These are phyloP conservation scores for Termitomyces titanicus DNA, from an alignment of 768 basidiomycete species.

Conservation along the genomic window DNA sequence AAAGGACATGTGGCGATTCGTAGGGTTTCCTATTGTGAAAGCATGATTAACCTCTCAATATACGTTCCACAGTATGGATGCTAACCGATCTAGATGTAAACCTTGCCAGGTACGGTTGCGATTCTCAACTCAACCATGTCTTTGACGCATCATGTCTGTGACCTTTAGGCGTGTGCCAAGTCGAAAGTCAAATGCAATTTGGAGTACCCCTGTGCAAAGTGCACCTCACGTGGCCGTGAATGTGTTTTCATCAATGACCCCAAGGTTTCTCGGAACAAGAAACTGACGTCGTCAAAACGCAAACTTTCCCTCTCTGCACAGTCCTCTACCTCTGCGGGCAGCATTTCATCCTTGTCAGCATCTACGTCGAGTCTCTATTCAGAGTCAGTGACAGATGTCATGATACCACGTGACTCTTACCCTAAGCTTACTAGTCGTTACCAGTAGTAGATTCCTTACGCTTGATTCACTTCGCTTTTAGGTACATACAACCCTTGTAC, in stretches of 20 bases:
- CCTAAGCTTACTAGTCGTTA: too few relatives aligned
- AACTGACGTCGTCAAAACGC: constrained; percentile 28
- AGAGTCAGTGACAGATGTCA: constrained; percentile 8
- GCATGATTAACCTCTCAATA: background rate
- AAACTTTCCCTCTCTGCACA: constrained; percentile 14
- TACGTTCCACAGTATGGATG: constrained; percentile 30
- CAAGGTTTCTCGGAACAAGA: constrained; percentile 37
- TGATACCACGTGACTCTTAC: too few relatives aligned
- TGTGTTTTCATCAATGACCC: constrained; percentile 60
- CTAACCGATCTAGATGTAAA: constrained; percentile 58
- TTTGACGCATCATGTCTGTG: constrained; percentile 1
- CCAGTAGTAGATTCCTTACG: too few relatives aligned
- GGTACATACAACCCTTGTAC: too few relatives aligned
- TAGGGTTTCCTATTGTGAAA: constrained; percentile 30
- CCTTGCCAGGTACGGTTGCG: constrained; percentile 50
- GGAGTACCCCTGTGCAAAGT: constrained; percentile 65
- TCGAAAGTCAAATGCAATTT: constrained; percentile 75
- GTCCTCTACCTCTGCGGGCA: constrained; percentile 30
- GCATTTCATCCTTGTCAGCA: constrained; percentile 13
- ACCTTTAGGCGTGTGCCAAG: constrained; percentile 54
- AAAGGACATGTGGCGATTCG: constrained; percentile 68
- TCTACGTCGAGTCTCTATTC: constrained; percentile 7
- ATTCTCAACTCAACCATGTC: background rate
- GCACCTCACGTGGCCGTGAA: constrained; percentile 55
- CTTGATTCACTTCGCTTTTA: too few relatives aligned